Percentiles rank a stretch among this genome's conserved stretches.
phyloP scores from a whole-genome alignment of 2,329 filamentous ascomycete species.

The Fusarium sp. region DNA sequence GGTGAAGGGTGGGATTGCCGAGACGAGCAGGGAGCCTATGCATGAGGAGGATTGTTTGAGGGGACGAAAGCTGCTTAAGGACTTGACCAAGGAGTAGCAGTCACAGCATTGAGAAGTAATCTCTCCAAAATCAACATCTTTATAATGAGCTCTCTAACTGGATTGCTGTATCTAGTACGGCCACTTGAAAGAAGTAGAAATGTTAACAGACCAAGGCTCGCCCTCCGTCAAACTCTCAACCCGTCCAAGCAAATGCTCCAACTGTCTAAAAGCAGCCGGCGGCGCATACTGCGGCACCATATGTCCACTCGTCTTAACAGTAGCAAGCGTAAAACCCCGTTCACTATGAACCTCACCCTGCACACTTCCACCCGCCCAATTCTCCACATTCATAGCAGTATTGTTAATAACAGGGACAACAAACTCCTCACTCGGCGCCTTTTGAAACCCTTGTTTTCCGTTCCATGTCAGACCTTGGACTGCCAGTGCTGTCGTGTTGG shows the following conservation, averaged over 20 bases:
- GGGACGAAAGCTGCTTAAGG: slow-evolving; percentile 49
- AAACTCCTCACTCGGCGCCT: slow-evolving; percentile 1
- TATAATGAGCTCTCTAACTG: no score
- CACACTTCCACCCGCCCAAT: slow-evolving; percentile 22
- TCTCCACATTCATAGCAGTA: slow-evolving; percentile 12
- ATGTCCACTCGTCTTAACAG: slow-evolving; percentile 21
- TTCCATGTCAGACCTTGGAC: slow-evolving; percentile 14
- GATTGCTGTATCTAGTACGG: neutral
- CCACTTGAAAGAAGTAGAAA: slow-evolving; percentile 27
- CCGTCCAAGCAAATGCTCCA: slow-evolving; percentile 23
- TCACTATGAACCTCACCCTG: slow-evolving; percentile 13
- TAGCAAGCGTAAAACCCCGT: slow-evolving; percentile 10
- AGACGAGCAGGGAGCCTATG: slow-evolving; percentile 53
- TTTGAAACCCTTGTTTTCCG: slow-evolving; percentile 20
- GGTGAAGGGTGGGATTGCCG: slow-evolving; percentile 53
- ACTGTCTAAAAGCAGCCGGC: slow-evolving; percentile 14
- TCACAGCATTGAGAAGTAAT: no score
- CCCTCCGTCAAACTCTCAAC: slow-evolving; percentile 15
- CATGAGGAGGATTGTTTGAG: slow-evolving; percentile 54
- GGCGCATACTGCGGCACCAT: slow-evolving; percentile 29
- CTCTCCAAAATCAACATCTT: no score
- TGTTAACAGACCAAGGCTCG: slow-evolving; percentile 8
- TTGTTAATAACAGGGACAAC: slow-evolving; percentile 19
- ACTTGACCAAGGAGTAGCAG: slow-evolving; percentile 37
- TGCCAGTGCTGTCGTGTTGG: slow-evolving; percentile 11